A percentile compares a stretch with the other conserved stretches of the same genome.
These are phyloP conservation scores for Capillidium rhysosporum DNA, from an alignment of 371 early-diverging fungal genomes.

Conservation along the genomic window DNA sequence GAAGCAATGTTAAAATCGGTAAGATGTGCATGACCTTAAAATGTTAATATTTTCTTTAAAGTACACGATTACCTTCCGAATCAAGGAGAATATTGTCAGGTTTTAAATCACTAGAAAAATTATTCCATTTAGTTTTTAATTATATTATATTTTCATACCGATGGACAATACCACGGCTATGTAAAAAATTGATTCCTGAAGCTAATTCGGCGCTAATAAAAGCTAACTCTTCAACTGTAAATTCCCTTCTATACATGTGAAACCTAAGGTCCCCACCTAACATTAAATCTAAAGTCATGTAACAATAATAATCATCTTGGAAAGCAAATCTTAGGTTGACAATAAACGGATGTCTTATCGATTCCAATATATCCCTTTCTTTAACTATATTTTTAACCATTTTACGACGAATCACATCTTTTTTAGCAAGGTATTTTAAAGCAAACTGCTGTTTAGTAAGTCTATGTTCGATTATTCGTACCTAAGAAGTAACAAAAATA, in stretches of 20 bases:
- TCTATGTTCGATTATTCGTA: constrained; percentile 50
- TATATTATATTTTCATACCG: constrained; percentile 14
- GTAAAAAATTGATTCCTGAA: constrained; percentile 52
- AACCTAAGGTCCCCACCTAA: constrained; percentile 69
- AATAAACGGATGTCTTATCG: constrained; percentile 55
- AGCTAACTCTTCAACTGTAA: constrained; percentile 46
- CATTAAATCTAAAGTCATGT: constrained; percentile 77
- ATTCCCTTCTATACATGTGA: constrained; percentile 40
- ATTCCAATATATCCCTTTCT: constrained; percentile 59
- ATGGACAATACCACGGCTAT: constrained; percentile 56
- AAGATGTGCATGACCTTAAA: constrained; percentile 39
- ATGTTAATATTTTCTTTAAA: neutral
- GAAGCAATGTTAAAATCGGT: constrained; percentile 72
- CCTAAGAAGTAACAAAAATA: constrained; percentile 22
- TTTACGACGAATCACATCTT: constrained; percentile 52
- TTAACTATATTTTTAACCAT: constrained; percentile 56
- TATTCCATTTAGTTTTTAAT: neutral
- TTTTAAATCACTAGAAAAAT: constrained; percentile 41
- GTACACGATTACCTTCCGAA: constrained; percentile 19
- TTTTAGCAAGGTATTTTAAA: constrained; percentile 64
- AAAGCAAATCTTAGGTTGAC: constrained; percentile 64
- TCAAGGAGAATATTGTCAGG: constrained; percentile 74
- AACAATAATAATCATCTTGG: constrained; percentile 64
- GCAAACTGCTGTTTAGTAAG: constrained; percentile 45
- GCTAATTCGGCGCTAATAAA: constrained; percentile 65